Conservation (phyloP, 1,284 basidiomycete genomes). For the Schizopora paradoxa region DNA sequence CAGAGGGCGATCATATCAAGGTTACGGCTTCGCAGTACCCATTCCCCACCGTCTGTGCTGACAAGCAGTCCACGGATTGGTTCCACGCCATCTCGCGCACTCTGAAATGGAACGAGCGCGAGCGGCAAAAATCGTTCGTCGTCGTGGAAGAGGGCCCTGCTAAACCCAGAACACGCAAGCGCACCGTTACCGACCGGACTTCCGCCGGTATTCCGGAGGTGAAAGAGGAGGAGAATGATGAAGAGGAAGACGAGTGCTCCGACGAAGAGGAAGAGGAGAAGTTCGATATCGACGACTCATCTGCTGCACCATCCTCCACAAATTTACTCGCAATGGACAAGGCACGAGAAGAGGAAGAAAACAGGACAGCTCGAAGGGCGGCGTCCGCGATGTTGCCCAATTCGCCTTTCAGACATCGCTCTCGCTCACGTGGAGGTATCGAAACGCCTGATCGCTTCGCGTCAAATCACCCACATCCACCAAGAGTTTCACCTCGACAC, state of each 20-base stretch:
- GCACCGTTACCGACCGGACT: conserved; percentile 24
- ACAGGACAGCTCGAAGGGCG: conserved; percentile 30
- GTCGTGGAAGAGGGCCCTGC: conserved; percentile 85
- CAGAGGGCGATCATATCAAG: conserved; percentile 99
- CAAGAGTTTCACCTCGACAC: conserved; percentile 46
- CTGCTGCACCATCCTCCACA: conserved; percentile 29
- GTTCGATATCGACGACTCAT: conserved; percentile 89
- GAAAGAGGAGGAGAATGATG: conserved; percentile 50
- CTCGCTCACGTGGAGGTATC: conserved; percentile 47
- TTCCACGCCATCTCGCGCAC: conserved; percentile 96
- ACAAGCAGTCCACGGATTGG: conserved; percentile 98
- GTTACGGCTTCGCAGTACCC: conserved; percentile 97
- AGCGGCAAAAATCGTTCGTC: conserved; percentile 95
- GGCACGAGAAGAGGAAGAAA: conserved; percentile 29
- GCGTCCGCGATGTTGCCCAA: conserved; percentile 33
- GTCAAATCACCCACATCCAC: conserved; percentile 57
- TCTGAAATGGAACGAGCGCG: conserved; percentile 96
- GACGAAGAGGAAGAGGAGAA: conserved; percentile 64
- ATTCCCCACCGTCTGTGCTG: conserved; percentile 97
- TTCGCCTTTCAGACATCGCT: conserved; percentile 32
- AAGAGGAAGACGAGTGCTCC: conserved; percentile 35
- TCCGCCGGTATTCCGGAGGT: conserved; percentile 38
- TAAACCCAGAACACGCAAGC: conserved; percentile 33
- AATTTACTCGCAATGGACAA: conserved; percentile 23
- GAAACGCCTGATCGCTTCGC: conserved; percentile 75